phyloP scores from a whole-genome alignment of 1,139 yeast genomes.

The Hanseniaspora gamundiae region DNA sequence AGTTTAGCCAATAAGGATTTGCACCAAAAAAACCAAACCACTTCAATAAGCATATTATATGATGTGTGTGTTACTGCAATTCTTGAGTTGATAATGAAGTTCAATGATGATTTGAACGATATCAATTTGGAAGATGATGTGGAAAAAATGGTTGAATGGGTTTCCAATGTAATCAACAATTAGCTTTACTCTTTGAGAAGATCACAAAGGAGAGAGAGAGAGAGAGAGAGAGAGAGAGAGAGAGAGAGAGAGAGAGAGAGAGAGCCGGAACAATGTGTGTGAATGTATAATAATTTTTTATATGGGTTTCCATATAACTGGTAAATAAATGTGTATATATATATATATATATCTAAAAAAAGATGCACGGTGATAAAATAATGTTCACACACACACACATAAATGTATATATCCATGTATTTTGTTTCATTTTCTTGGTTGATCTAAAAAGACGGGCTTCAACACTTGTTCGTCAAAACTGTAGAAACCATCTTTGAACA shows the following conservation, averaged over 20 bases:
- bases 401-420: no score
- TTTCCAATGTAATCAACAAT: conserved; percentile 34
- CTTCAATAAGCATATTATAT: conserved; percentile 40
- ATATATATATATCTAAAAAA: no score
- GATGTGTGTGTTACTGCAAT: conserved; percentile 53
- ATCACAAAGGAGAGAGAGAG: neutral
- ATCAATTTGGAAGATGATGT: conserved; percentile 50
- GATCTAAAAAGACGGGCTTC: conserved; percentile 85
- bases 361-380: no score
- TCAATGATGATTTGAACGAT: conserved; percentile 51
- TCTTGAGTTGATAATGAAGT: conserved; percentile 49
- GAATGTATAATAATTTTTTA: neutral
- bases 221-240: neutral
- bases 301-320: no score
- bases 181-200: neutral
- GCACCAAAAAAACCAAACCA: conserved; percentile 21
- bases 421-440: conserved; percentile 14
- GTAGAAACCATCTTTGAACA: conserved; percentile 53
- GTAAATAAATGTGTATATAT: no score
- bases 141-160: conserved; percentile 59
- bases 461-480: conserved; percentile 90
- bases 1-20: neutral
- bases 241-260: neutral
- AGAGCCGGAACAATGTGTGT: neutral
- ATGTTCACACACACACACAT: no score